Evolutionary conservation across 1,139 yeast species (phyloP).

Genomic region (Suhomyces taliae): DNA sequence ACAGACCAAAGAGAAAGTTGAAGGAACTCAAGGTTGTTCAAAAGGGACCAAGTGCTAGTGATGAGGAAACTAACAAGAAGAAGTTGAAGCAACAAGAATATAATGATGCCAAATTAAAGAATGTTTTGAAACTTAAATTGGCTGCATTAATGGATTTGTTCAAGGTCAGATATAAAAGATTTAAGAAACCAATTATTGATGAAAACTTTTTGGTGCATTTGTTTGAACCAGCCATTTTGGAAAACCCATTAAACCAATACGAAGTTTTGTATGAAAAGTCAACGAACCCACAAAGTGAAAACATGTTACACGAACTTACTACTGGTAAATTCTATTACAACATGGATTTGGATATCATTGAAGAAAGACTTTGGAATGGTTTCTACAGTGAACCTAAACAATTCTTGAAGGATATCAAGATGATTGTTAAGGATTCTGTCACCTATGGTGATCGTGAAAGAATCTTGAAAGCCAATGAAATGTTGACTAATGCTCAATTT

Average conservation of each 20-base stretch:
- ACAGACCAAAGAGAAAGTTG: conserved; percentile 51
- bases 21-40: conserved; percentile 34
- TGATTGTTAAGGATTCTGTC: conserved; percentile 78
- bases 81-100: conserved; percentile 56
- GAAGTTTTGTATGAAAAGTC: conserved; percentile 54
- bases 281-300: conserved; percentile 50
- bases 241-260: conserved; percentile 41
- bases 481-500: conserved; percentile 95
- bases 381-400: conserved; percentile 92
- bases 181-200: conserved; percentile 86
- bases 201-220: conserved; percentile 71
- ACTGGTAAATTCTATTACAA: conserved; percentile 76
- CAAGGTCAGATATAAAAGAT: conserved; percentile 82
- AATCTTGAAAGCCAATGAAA: conserved; percentile 85
- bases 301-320: conserved; percentile 75
- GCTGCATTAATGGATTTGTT: conserved; percentile 89
- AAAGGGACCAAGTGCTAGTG: conserved; percentile 11
- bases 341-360: conserved; percentile 92
- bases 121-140: conserved; percentile 77
- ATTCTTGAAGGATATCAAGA: conserved; percentile 76
- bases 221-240: conserved; percentile 55
- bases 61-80: conserved; percentile 26
- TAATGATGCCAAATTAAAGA: conserved; percentile 78
- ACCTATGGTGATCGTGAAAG: conserved; percentile 82
- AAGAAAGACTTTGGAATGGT: conserved; percentile 96